Base-by-base conservation (phyloP, 192 early-diverging fungal species). In the Oehlia diaphana region DNA sequence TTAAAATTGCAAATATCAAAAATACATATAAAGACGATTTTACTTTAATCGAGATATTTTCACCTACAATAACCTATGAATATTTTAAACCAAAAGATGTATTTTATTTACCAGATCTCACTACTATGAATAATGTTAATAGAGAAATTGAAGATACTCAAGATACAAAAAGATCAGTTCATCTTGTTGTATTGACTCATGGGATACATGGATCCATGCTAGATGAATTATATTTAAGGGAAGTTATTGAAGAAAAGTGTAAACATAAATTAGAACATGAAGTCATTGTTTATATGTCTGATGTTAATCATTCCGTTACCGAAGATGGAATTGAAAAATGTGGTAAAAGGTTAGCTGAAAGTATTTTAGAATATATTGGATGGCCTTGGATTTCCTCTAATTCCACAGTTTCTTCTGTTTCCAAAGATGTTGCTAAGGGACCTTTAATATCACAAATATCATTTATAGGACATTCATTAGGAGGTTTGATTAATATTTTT, bases 381-480 rank as follows among this genome's bases (percentile, higher is more conserved):
- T 58, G 72, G n/a, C 69, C 64, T 21, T 58, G 47, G 50, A 58
- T 58, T 58, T 58, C 14, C 50, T 58, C 53, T 6, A 21, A 21
- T 21, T 7, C 14, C 16, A 21, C 4, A 19, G 6, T 0, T 58
- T 58, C 53, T 21, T 58, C 53, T 16, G 6, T 6, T n/a, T 19
- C 53, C 53, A 5, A 42, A 8, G 7, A 42, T 42, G 7, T 42
- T 42, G 7, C 53, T 4, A 73, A 58, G 5, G 19, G 77, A 33
- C 78, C 76, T 2, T 76, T 42, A 23, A 66, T 82, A 53, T 80
- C 84, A 58, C 80, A 82, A 21, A 67, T 89, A 9, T 87, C 86
- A 10, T 79, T 89, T n/a, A 82, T 87, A 14, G 88, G 88, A 13
- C 88, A 89, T 64, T 89, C 88, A 2, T 82, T 89, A 35, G 88